Evolutionary conservation across 2,329 filamentous ascomycete genomes (phyloP).

Genomic region (Curvularia lunata): DNA sequence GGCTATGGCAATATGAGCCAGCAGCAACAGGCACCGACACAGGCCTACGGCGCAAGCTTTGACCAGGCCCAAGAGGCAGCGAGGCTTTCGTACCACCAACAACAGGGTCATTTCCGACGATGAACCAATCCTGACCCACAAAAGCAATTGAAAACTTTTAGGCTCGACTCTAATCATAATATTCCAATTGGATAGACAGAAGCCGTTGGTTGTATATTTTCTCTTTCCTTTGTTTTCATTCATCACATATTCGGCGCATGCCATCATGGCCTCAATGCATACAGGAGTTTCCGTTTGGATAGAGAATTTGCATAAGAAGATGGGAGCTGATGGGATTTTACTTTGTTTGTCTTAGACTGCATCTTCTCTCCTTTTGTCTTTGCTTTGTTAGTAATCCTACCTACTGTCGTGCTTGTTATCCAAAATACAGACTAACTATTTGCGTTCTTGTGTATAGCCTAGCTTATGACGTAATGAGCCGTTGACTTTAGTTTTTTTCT

Average conservation of each 20-base stretch:
- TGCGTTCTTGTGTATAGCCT: background rate
- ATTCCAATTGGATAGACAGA: background rate
- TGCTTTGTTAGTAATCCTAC: background rate
- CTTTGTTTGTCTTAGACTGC: background rate
- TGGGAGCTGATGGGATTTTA: background rate
- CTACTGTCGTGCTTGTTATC: background rate
- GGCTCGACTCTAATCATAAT: constrained; percentile 3
- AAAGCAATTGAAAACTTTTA: background rate
- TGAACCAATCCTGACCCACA: background rate
- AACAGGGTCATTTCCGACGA: constrained; percentile 13
- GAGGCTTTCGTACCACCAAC: constrained; percentile 9
- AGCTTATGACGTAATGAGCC: background rate
- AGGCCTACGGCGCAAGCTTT: constrained; percentile 17
- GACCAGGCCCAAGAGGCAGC: constrained; percentile 16
- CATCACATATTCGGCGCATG: background rate
- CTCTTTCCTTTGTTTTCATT: constrained; percentile 2
- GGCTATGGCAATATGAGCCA: constrained; percentile 32
- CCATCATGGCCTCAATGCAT: background rate
- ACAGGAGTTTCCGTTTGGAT: constrained; percentile 6
- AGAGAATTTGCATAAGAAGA: background rate
- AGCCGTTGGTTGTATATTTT: constrained; percentile 9
- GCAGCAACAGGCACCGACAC: constrained; percentile 14
- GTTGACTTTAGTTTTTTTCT: background rate
- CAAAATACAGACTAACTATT: background rate
- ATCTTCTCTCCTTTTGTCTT: background rate